Evolutionary conservation across 75 land plant species (phyloP), one percentile per base, ranked within the genome.

Genomic region (Chamaecyparis obtusa): DNA sequence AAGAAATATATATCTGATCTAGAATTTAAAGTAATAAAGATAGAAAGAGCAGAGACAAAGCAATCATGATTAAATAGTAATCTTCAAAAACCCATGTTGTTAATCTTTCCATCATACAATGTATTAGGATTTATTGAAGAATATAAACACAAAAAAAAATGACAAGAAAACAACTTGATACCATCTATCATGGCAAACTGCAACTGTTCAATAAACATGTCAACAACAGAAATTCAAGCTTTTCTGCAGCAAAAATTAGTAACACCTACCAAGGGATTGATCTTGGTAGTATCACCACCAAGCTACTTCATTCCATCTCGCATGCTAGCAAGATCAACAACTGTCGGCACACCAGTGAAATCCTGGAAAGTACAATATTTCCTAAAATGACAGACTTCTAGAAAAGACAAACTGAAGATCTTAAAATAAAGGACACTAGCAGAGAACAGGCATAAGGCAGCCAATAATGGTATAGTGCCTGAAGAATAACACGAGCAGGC

Each of bases 291-390:
- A 90, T 96, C 99, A 84, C 94, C 91, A 37, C 97, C 95, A 74
- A 97, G 94, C 24, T 90, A 92, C 72, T 91, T 97, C 91, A 97
- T 97, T 1, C 98, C 99, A 92, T 96, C 97, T 16, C 97, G 91
- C 99, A 97, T 97, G 79, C 96, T 93, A 67, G 99, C 99, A 36
- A 97, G 93, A 87, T 97, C 99, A 84, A 97, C 99, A 55, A 97
- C 93, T 41, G 96, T 96, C 46, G 99, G 99, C 7, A 97, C 99
- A 81, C 99, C 99, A 78, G 99, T 97, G 79, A 97, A 97, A 90
- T 97, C 99, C 99, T 97, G 87, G 16, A 46, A 49, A 39, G 35
- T 33, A 44, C 32, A 88, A 60, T 24, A 72, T 46, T 44, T 16
- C 11, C 30, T 80, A 9, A 44, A 80, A 39, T 44, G 13, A 8